Evolutionary conservation across 208 protist species (phyloP).

Genomic region (Crithidia expoeki): DNA sequence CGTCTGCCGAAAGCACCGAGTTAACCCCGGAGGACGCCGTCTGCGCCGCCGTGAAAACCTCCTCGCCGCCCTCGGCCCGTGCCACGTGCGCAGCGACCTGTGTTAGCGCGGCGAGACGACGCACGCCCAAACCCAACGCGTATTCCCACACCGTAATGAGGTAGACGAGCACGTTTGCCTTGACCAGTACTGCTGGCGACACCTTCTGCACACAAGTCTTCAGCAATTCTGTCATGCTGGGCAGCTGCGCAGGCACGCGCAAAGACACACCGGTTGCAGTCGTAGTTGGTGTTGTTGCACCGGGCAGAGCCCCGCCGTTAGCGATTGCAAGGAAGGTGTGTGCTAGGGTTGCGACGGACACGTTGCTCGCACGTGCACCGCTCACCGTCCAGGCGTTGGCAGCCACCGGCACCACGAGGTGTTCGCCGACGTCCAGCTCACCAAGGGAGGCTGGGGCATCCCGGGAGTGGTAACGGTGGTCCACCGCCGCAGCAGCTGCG

Average conservation of each 20-base stretch:
- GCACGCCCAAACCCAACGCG: constrained; percentile 29
- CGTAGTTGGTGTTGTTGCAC: not conserved
- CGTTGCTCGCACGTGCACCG: constrained; percentile 26
- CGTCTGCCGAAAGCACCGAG: not conserved
- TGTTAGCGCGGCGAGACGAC: constrained; percentile 19
- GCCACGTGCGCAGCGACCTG: constrained; percentile 11
- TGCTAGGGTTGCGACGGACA: constrained; percentile 18
- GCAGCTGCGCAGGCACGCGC: constrained; percentile 8
- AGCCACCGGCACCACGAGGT: constrained; percentile 41
- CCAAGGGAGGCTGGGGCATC: constrained; percentile 1
- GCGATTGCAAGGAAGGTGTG: constrained; percentile 6
- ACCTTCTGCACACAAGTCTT: constrained; percentile 26
- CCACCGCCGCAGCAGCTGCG: no score
- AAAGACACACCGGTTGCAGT: not conserved
- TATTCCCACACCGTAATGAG: constrained; percentile 27
- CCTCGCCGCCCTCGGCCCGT: constrained; percentile 9
- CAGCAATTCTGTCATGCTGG: constrained; percentile 29
- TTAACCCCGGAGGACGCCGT: not conserved
- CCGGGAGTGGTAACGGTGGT: no score
- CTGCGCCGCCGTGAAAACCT: constrained; percentile 9
- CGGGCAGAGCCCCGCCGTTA: not conserved
- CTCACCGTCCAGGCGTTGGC: constrained; percentile 53
- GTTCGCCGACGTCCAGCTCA: constrained; percentile 57
- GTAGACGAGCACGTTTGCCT: constrained; percentile 27
- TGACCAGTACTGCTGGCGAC: constrained; percentile 10